Base-by-base conservation (phyloP, 148 eudicot genomes). In the Diospyros lotus region DNA sequence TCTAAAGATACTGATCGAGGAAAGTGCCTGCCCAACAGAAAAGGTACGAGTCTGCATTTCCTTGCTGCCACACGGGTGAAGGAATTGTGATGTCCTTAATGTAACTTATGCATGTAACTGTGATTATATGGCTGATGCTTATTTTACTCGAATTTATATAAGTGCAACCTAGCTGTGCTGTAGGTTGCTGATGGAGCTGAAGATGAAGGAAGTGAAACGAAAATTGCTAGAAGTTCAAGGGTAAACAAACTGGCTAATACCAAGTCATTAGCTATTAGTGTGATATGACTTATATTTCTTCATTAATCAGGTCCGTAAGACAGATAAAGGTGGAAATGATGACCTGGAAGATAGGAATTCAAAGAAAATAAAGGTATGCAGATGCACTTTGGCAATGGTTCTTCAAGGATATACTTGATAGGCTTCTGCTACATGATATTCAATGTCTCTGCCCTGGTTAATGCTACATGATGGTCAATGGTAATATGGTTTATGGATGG, bases 301-400 rank as follows among this genome's bases (percentile, higher is more conserved):
- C 46, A 48, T 43, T 43, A 17, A 51, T 28, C 71, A 83, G 86
- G 78, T 81, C 65, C 41, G 2, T 68, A 52, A 66, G 66, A 73
- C 73, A 66, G 87, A 82, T 67, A 77, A 71, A 60, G 72, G 58
- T 70, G 83, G 55, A 46, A 82, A 67, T 53, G 45, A 60, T 69
- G 82, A 72, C 40, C 63, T 59, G 43, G 74, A 79, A 73, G 84
- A 80, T 52, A 73, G 67, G 56, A 71, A 54, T 8, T 50, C 73
- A 55, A 89, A 87, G 81, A 82, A 87, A 65, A 77, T 71, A 73
- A 77, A 82, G 89, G 89, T 87, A 87, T 70, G 58, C 15, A 9
- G 53, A n/a, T 55, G 74, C 75, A 61, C 28, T 28, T 28, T 28
- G 28, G 28, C 28, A 28, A 28, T 28, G 28, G 28, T 28, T 28